Evolutionary conservation across 2,329 filamentous ascomycete species (phyloP).

Genomic region (Fusarium brevicatenulatum): DNA sequence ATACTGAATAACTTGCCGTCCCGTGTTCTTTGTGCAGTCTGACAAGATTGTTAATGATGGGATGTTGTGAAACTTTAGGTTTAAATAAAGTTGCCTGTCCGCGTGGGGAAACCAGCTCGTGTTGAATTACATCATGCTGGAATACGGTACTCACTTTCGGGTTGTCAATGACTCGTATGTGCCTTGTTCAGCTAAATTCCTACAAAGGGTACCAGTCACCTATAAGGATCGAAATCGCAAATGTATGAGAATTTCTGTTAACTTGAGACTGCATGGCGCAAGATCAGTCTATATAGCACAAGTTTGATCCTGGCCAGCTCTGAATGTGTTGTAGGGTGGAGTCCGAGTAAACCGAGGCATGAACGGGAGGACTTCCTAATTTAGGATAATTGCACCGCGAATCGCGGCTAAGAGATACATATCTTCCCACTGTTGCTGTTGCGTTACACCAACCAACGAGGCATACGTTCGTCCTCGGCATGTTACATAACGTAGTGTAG

Average conservation of each 20-base stretch:
- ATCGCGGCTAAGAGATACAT: conserved; percentile 3
- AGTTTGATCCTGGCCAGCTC: not conserved
- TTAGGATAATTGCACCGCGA: conserved; percentile 17
- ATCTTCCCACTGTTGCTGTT: conserved; percentile 1
- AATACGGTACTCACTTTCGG: conserved; percentile 14
- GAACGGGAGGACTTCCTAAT: conserved; percentile 31
- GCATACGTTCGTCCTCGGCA: conserved; percentile 5
- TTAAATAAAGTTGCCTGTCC: not conserved
- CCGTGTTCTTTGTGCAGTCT: not conserved
- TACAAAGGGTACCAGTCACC: not conserved
- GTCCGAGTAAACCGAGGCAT: conserved; percentile 26
- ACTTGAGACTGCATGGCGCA: not conserved
- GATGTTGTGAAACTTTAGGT: not conserved
- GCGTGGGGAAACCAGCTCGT: not conserved
- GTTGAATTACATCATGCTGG: conserved; percentile 12
- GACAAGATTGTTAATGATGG: conserved; percentile 15
- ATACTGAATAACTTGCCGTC: conserved; percentile 46
- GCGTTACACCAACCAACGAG: conserved; percentile 22
- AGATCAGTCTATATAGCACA: conserved; percentile 4
- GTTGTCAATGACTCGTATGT: not conserved
- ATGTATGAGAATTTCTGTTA: not conserved
- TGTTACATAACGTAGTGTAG: conserved; percentile 16
- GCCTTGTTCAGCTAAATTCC: not conserved
- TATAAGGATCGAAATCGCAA: not conserved
- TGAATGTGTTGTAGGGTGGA: conserved; percentile 4